phyloP scores from a whole-genome alignment of 768 basidiomycete genomes.

The Suillus variegatus region DNA sequence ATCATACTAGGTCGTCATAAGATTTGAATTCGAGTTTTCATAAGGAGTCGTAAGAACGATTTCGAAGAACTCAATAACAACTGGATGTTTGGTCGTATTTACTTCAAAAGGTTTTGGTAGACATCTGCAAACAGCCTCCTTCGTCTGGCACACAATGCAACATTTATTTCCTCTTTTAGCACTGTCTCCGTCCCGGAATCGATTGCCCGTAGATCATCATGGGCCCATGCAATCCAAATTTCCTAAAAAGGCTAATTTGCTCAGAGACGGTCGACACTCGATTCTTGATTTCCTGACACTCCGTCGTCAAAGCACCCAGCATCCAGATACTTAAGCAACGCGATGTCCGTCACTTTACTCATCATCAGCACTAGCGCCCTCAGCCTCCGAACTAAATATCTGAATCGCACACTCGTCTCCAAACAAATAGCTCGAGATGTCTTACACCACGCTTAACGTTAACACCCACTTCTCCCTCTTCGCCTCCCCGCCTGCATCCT shows the following conservation, averaged over 20 bases:
- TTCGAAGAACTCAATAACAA: background rate
- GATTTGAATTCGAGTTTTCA: too few species aligned
- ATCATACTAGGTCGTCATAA: background rate
- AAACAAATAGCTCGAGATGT: conserved; percentile 22
- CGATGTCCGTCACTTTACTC: background rate
- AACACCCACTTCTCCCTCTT: conserved; percentile 15
- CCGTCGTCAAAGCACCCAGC: conserved; percentile 4
- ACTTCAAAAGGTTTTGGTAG: background rate
- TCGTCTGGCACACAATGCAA: background rate
- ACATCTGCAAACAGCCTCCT: background rate
- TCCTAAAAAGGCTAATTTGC: background rate
- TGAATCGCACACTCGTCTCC: background rate
- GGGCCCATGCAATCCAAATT: background rate
- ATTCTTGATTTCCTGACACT: background rate
- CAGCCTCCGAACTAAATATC: background rate
- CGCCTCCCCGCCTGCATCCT: conserved; percentile 26
- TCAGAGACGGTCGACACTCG: background rate
- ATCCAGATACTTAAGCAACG: conserved; percentile 3
- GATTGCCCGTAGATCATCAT: background rate
- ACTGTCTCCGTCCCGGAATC: background rate
- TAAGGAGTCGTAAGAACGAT: background rate
- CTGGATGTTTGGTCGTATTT: background rate
- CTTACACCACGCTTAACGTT: conserved; percentile 22
- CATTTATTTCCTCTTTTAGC: background rate
- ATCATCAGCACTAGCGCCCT: background rate